Percentiles rank a stretch among this genome's conserved stretches.
Evolutionary conservation across 495 filamentous ascomycete genomes (phyloP).

Genomic region (Cladorrhinum samala): DNA sequence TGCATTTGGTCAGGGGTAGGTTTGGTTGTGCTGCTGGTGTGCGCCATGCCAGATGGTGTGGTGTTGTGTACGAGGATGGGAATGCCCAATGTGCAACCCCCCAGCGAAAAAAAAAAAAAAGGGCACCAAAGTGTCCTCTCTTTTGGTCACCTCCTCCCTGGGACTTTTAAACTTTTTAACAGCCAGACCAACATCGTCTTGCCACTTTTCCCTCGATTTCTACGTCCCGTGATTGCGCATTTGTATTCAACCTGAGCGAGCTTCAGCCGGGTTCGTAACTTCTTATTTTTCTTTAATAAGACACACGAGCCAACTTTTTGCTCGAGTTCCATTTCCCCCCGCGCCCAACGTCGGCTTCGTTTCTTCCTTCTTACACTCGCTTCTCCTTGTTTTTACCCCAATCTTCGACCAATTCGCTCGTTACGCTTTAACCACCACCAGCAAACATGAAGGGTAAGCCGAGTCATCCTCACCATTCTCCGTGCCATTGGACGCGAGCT

Average conservation of each 20-base stretch:
- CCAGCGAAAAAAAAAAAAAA: neutral
- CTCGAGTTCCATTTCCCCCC: neutral
- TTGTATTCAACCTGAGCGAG: neutral
- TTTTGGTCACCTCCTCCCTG: neutral
- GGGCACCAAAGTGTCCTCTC: conserved; percentile 15
- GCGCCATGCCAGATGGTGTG: neutral
- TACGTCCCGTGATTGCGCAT: conserved; percentile 8
- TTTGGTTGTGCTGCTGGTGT: neutral
- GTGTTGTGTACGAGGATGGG: no score
- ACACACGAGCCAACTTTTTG: neutral
- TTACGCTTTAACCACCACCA: conserved; percentile 8
- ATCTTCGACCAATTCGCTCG: conserved; percentile 8
- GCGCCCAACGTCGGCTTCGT: conserved; percentile 3
- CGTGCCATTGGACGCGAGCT: conserved; percentile 16
- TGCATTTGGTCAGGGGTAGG: neutral
- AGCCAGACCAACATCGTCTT: neutral
- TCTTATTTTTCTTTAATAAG: neutral
- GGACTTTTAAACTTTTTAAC: neutral
- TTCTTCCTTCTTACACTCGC: conserved; percentile 32
- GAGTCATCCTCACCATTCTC: neutral
- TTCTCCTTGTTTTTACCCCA: conserved; percentile 14
- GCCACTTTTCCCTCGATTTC: neutral
- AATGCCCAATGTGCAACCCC: neutral
- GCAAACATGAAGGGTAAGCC: conserved; percentile 49
- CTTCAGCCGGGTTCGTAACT: neutral